Base-by-base conservation (phyloP, 805 yeast genomes). In the Kluyveromyces wickerhamii region DNA sequence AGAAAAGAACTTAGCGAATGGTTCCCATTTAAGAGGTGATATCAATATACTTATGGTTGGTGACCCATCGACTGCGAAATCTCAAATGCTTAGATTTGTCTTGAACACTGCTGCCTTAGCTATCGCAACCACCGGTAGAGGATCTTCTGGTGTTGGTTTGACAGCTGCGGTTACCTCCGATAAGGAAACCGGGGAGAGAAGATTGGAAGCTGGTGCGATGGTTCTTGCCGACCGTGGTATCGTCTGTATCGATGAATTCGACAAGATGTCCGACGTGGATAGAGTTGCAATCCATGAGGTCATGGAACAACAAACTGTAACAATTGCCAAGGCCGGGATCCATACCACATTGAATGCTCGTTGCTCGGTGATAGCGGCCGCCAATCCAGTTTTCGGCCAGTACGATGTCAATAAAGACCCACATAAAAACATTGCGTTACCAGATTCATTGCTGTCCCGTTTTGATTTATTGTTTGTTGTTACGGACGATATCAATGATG, bases 71-170 rank as follows among this genome's bases (percentile, higher is more conserved):
- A 92, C 98, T 12, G 97, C 98, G 17, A 92, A 92, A 60, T 88
- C 96, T 4, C 98, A 92, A 64, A 79, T 92, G 66, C 71, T 92
- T 43, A 72, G 97, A 45, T 89, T 92, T 54, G 97, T 92, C 13
- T 68, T 92, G 42, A 92, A 89, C 57, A 89, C 97, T 1, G 98
- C 98, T 1, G 69, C 94, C 1, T 67, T 92, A 48, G 97, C 97
- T 3, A 87, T 92, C 48, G 96, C 97, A 18, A 92, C 98, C 1
- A 92, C 98, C 0, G 98, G 98, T 67, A 78, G 95, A 59, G 98
- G 98, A 43, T 89, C 97, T n/a, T 88, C 97, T 1, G 98, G 98
- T 59, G 98, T 92, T 29, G 98, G 98, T 85, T 72, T 92, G 52
- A 92, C 98, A 0, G 98, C 98, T 13, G 98, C 98, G 1, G 98